Conservation (phyloP, 306 rosid genomes). For the Potentilla sterilis region DNA sequence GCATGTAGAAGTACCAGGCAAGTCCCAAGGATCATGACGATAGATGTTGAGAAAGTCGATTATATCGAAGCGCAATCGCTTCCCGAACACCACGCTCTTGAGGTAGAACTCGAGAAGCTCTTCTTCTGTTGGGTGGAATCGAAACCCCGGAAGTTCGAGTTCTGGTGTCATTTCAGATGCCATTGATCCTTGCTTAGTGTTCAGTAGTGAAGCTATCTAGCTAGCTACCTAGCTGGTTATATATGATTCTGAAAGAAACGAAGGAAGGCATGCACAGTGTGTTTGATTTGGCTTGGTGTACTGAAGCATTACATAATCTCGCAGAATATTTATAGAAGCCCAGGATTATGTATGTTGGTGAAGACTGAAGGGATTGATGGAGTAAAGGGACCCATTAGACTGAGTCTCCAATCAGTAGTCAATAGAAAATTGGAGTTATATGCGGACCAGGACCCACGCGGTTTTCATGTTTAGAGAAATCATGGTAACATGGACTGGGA, state of each 20-base stretch:
- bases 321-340: neutral
- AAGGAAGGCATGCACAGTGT: neutral
- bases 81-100: slow-evolving; percentile 64
- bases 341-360: slow-evolving; percentile 11
- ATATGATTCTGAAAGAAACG: neutral
- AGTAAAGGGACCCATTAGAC: slow-evolving; percentile 12
- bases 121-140: slow-evolving; percentile 96
- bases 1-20: slow-evolving; percentile 58
- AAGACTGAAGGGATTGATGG: neutral
- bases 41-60: slow-evolving; percentile 83
- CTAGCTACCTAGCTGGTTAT: neutral
- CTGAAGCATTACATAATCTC: neutral
- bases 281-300: neutral
- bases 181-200: slow-evolving; percentile 3
- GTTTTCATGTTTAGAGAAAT: slow-evolving; percentile 31
- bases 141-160: slow-evolving; percentile 75
- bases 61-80: slow-evolving; percentile 55
- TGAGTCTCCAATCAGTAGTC: slow-evolving; percentile 22
- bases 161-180: slow-evolving; percentile 41
- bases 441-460: slow-evolving; percentile 56
- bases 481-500: slow-evolving; percentile 10
- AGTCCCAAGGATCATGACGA: slow-evolving; percentile 77
- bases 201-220: neutral
- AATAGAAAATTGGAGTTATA: neutral
- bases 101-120: slow-evolving; percentile 88